A percentile compares a stretch with the other conserved stretches of the same genome.
Evolutionary conservation across 148 eudicot species (phyloP).

Genomic region (Rhododendron molle): DNA sequence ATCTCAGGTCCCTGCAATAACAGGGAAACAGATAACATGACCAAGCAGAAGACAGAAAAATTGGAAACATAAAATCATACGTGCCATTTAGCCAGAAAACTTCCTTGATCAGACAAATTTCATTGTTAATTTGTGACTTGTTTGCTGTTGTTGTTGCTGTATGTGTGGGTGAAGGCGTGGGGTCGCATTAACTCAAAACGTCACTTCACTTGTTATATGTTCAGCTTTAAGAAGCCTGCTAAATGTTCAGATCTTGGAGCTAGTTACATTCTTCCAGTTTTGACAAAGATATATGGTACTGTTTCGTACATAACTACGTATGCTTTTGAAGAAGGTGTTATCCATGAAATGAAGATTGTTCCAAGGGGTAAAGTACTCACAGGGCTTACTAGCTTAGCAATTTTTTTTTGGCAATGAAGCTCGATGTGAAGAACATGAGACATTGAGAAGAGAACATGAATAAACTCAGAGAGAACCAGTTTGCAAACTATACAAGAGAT

Average conservation of each 20-base stretch:
- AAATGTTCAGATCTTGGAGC: not conserved
- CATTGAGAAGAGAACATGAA: not conserved
- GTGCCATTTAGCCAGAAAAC: not conserved
- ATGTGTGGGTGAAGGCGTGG: not conserved
- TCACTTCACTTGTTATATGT: not conserved
- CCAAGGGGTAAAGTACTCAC: not conserved
- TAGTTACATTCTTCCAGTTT: not conserved
- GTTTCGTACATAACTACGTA: not conserved
- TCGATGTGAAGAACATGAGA: not conserved
- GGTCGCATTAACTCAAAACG: not conserved
- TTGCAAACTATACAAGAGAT: not conserved
- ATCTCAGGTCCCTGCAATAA: constrained; percentile 66
- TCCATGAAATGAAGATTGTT: not conserved
- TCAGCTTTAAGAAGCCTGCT: not conserved
- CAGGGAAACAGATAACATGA: not conserved
- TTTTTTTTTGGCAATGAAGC: not conserved
- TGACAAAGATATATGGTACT: not conserved
- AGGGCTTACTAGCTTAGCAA: not conserved
- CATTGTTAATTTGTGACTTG: not conserved
- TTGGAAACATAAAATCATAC: not conserved
- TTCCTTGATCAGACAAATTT: not conserved
- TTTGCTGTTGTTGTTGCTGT: not conserved
- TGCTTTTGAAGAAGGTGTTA: not conserved
- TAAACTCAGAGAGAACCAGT: not conserved
- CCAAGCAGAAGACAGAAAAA: not conserved